These are phyloP conservation scores for Plasmodium vinckei DNA, from an alignment of 169 alveolate species.

Conservation along the genomic window DNA sequence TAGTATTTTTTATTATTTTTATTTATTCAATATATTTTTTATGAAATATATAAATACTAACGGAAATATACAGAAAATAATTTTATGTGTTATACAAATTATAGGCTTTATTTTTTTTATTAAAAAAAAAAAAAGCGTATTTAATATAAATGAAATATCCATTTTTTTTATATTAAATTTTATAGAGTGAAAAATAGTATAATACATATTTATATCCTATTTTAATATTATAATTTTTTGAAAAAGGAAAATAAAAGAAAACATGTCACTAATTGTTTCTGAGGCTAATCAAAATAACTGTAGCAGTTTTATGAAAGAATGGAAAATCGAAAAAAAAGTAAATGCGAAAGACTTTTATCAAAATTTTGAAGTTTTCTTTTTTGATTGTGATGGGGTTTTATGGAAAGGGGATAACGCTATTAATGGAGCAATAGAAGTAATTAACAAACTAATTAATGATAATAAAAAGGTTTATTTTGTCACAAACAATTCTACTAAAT, in stretches of 20 bases:
- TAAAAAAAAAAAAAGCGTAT: too few relatives aligned
- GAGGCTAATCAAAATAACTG: background rate
- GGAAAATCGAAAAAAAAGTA: constrained; percentile 27
- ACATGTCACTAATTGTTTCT: constrained; percentile 47
- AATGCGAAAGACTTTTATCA: constrained; percentile 43
- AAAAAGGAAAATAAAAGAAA: background rate
- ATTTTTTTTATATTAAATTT: too few relatives aligned
- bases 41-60: too few relatives aligned
- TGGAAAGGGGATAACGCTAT: constrained; percentile 83
- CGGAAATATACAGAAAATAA: too few relatives aligned
- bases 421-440: constrained; percentile 81
- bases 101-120: too few relatives aligned
- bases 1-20: background rate
- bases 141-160: too few relatives aligned
- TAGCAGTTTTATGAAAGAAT: constrained; percentile 53
- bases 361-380: constrained; percentile 76
- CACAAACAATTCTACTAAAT: constrained; percentile 79
- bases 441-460: constrained; percentile 62
- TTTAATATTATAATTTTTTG: too few relatives aligned
- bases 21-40: background rate
- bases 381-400: constrained; percentile 84
- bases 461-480: constrained; percentile 76
- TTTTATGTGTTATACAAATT: too few relatives aligned
- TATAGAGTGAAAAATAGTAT: too few relatives aligned
- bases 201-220: too few relatives aligned